These are phyloP conservation scores for Boletus holoroseus DNA, from an alignment of 1,284 basidiomycete species.

Conservation along the genomic window DNA sequence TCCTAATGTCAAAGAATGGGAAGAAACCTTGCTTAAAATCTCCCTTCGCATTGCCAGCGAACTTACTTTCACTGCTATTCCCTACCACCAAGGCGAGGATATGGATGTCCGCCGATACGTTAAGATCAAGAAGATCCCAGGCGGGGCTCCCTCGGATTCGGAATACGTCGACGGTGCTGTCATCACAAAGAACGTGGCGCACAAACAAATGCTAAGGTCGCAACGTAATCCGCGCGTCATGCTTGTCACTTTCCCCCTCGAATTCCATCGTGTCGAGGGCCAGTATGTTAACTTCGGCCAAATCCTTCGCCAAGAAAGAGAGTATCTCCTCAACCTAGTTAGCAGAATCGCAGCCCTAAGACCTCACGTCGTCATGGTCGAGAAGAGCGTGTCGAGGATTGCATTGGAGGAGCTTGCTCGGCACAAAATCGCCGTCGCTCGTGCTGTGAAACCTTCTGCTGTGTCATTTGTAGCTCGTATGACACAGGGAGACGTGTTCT, in stretches of 20 bases:
- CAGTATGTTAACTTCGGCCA: slow-evolving; percentile 94
- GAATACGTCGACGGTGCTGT: slow-evolving; percentile 98
- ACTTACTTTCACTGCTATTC: slow-evolving; percentile 67
- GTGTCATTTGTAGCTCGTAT: slow-evolving; percentile 87
- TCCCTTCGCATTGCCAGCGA: slow-evolving; percentile 74
- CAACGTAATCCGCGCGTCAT: slow-evolving; percentile 85
- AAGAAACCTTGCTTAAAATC: slow-evolving; percentile 75
- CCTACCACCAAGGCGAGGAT: slow-evolving; percentile 78
- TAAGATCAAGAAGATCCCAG: slow-evolving; percentile 98
- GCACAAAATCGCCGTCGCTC: slow-evolving; percentile 86
- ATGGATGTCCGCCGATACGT: slow-evolving; percentile 95
- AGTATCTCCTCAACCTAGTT: slow-evolving; percentile 88
- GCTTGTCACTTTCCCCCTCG: slow-evolving; percentile 93
- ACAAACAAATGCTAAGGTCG: slow-evolving; percentile 78
- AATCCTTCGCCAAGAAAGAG: slow-evolving; percentile 89
- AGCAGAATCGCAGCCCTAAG: slow-evolving; percentile 85
- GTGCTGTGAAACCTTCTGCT: slow-evolving; percentile 84
- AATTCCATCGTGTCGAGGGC: slow-evolving; percentile 90
- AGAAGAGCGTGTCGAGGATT: slow-evolving; percentile 87
- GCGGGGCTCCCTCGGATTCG: slow-evolving; percentile 85
- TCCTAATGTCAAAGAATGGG: slow-evolving; percentile 79
- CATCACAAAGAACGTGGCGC: slow-evolving; percentile 96
- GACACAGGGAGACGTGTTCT: slow-evolving; percentile 93
- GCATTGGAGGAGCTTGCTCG: slow-evolving; percentile 87
- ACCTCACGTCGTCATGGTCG: slow-evolving; percentile 90